These are phyloP conservation scores for Melampsora abietis-canadensis DNA, from an alignment of 1,284 basidiomycete genomes.

Conservation along the genomic window DNA sequence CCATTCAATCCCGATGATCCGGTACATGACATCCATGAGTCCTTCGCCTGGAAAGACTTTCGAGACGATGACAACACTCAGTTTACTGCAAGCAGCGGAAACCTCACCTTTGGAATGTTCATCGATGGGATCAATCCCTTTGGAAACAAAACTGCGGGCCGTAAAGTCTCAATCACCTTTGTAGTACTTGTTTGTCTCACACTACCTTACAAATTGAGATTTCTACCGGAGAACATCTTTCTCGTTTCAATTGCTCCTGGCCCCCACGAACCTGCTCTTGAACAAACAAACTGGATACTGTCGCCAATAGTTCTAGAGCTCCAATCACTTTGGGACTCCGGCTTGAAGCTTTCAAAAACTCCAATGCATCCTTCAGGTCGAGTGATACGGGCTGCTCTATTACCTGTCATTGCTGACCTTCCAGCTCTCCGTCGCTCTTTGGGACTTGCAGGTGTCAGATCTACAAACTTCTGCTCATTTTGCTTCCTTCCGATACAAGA, in stretches of 20 bases:
- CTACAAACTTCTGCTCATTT: conserved; percentile 39
- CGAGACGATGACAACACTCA: background rate
- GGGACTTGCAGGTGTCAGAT: conserved; percentile 18
- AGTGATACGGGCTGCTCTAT: background rate
- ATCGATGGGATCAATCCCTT: conserved; percentile 35
- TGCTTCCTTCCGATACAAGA: conserved; percentile 17
- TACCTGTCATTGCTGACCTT: conserved; percentile 43
- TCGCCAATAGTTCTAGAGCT: conserved; percentile 52
- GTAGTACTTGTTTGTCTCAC: conserved; percentile 18
- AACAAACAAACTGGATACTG: conserved; percentile 52
- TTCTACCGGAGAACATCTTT: conserved; percentile 44
- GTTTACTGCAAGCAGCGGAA: background rate
- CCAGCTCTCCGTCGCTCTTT: conserved; percentile 35
- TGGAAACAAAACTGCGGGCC: background rate
- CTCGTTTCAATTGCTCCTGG: conserved; percentile 54
- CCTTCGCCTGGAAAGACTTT: conserved; percentile 4
- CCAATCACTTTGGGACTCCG: conserved; percentile 50
- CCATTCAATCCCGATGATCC: background rate
- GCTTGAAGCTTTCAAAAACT: conserved; percentile 44
- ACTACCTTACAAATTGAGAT: conserved; percentile 44
- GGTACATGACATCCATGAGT: conserved; percentile 16
- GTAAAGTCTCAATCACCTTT: conserved; percentile 14
- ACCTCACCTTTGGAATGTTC: conserved; percentile 22
- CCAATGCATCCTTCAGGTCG: background rate
- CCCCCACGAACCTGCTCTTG: conserved; percentile 53